A percentile compares a stretch with the other conserved stretches of the same genome.
Evolutionary conservation across 768 basidiomycete genomes (phyloP).

Genomic region (Ramaria sp.): DNA sequence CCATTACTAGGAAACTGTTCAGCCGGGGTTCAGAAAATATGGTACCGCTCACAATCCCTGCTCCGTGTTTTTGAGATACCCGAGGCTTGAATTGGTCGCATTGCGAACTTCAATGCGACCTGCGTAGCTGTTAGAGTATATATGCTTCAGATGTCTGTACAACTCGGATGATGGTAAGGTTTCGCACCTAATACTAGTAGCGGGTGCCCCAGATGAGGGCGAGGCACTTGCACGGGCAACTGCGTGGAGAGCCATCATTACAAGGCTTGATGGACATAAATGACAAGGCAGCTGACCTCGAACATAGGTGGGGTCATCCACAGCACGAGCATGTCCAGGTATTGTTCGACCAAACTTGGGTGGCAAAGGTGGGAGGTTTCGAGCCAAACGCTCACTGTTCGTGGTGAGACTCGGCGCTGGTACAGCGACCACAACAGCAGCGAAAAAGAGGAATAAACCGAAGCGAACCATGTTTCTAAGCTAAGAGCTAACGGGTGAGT

Average conservation of each 20-base stretch:
- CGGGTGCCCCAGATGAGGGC: neutral
- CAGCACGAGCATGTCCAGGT: neutral
- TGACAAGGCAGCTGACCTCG: neutral
- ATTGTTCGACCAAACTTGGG: neutral
- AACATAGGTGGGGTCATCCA: neutral
- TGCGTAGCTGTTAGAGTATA: neutral
- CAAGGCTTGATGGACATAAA: neutral
- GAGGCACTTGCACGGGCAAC: neutral
- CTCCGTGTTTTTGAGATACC: neutral
- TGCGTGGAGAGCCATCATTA: neutral
- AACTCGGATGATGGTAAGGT: neutral
- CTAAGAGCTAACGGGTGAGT: too few species aligned
- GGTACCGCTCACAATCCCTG: neutral
- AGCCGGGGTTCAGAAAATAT: neutral
- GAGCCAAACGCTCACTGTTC: too few species aligned
- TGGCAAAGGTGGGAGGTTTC: neutral
- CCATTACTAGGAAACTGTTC: neutral
- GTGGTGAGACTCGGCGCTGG: too few species aligned
- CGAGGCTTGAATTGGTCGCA: neutral
- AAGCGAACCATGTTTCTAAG: too few species aligned
- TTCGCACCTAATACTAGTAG: too few species aligned
- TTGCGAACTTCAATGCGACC: neutral
- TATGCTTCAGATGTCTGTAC: neutral
- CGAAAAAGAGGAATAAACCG: too few species aligned
- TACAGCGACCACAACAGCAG: too few species aligned